Percentiles rank a stretch among this genome's conserved stretches.
Evolutionary conservation across 2,329 filamentous ascomycete genomes (phyloP).

Genomic region (Huntiella decipiens): DNA sequence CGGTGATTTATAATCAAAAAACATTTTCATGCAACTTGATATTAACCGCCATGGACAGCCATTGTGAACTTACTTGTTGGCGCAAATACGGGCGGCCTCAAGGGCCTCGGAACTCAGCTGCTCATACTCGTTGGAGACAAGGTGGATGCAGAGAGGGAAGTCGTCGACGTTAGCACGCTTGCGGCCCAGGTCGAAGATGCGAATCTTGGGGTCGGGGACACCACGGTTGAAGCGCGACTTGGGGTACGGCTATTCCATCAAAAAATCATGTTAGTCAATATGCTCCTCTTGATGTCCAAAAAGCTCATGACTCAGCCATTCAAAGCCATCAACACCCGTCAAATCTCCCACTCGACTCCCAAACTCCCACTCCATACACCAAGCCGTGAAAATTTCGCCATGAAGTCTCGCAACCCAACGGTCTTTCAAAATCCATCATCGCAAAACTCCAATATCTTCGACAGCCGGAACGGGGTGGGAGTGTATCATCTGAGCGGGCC

Average conservation of each 20-base stretch:
- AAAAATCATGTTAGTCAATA: slow-evolving; percentile 13
- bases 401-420: not conserved
- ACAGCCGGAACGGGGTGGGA: not conserved
- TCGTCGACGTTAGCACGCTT: slow-evolving; percentile 98
- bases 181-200: slow-evolving; percentile 97
- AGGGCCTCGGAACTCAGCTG: slow-evolving; percentile 99
- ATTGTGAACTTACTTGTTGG: slow-evolving; percentile 55
- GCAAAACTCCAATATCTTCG: not conserved
- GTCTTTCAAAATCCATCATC: not conserved
- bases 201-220: slow-evolving; percentile 72
- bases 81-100: slow-evolving; percentile 98
- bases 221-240: slow-evolving; percentile 99
- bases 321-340: not conserved
- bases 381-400: not conserved
- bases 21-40: too few species aligned
- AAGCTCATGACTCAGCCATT: too few species aligned
- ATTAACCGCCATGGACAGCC: too few species aligned
- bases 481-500: not conserved
- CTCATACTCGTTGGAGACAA: slow-evolving; percentile 99
- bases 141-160: slow-evolving; percentile 97
- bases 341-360: not conserved
- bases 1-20: too few species aligned
- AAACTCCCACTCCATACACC: too few species aligned
- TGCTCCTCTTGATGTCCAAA: not conserved
- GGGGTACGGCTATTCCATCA: slow-evolving; percentile 57